Evolutionary conservation across 2,329 filamentous ascomycete genomes (phyloP).

Genomic region (Fusarium dimerum): DNA sequence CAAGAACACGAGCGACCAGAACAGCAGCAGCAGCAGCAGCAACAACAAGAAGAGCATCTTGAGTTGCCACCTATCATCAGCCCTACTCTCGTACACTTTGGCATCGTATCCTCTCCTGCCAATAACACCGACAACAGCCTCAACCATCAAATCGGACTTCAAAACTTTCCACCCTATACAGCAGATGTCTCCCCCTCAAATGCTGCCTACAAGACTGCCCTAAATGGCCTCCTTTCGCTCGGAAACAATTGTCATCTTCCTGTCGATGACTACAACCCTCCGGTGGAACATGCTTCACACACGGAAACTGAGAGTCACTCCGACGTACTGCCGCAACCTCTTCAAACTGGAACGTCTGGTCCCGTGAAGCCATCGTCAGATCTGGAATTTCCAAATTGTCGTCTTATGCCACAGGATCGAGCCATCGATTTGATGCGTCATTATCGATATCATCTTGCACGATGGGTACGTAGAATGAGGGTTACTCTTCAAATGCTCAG

Average conservation of each 20-base stretch:
- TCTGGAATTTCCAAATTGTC: constrained; percentile 25
- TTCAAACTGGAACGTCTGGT: constrained; percentile 4
- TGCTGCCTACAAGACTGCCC: constrained; percentile 35
- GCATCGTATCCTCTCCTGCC: constrained; percentile 9
- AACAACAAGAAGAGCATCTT: not conserved
- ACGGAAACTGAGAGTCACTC: constrained; percentile 10
- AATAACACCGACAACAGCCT: constrained; percentile 1
- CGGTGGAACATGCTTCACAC: not conserved
- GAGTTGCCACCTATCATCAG: not conserved
- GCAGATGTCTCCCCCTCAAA: constrained; percentile 22
- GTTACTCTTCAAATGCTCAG: not conserved
- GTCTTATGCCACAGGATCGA: constrained; percentile 27
- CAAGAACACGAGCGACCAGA: too few species aligned
- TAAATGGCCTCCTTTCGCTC: constrained; percentile 36
- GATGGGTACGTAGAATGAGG: constrained; percentile 39
- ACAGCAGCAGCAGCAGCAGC: too few species aligned
- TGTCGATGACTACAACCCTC: not conserved
- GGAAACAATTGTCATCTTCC: constrained; percentile 29
- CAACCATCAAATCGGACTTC: constrained; percentile 4
- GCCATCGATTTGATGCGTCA: constrained; percentile 39
- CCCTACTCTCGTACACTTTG: not conserved
- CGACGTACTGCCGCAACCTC: constrained; percentile 7
- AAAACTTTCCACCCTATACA: constrained; percentile 15
- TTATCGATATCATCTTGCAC: constrained; percentile 46
- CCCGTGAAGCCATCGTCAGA: constrained; percentile 3